Base-by-base conservation (phyloP, 1,284 basidiomycete genomes). In the Tremellales sp. region DNA sequence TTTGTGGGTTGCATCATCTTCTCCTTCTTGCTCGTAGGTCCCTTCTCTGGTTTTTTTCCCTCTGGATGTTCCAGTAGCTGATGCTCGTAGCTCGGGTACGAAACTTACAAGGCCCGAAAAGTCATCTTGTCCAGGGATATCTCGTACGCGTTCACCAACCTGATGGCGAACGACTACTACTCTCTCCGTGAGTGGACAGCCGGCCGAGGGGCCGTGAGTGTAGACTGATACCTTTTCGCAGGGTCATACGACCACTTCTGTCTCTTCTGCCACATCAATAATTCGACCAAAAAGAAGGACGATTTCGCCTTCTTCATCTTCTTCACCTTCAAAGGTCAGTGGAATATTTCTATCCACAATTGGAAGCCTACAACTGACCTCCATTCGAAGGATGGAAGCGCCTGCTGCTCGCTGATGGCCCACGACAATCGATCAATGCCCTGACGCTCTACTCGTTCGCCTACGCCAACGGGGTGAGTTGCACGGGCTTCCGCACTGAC, bases 291-390 rank as follows among this genome's bases (percentile, higher is more conserved):
- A 79, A 85, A 84, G 60, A 92, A 86, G 71, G 94, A 98, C 71
- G 90, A 95, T 65, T 90, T 97, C 72, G 91, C 93, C 40, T 97
- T 98, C 79, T 98, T 97, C 73, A 83, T 97, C 70, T 98, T 97
- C 81, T 98, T 98, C 76, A 87, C 87, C 1, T 98, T 98, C 81
- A 98, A 98, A 77, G 91, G 91, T 87, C 49, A 43, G 82, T 76
- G 6, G 7, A 26, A 7, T 16, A 9, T 16, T 36, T 22, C 26
- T 9, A 6, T 29, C 21, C 3, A 21, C 22, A 18, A 19, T 19
- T 33, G 25, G 5, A 5, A 13, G 12, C 5, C 21, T 22, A 14
- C 28, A 10, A 19, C 26, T 34, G 40, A 24, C 19, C 8, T 32
- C 40, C 49, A 12, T 26, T 26, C 25, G 31, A 57, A 93, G 90